Base-by-base conservation (phyloP, 2,329 filamentous ascomycete species). In the Trichoderma atroviride region DNA sequence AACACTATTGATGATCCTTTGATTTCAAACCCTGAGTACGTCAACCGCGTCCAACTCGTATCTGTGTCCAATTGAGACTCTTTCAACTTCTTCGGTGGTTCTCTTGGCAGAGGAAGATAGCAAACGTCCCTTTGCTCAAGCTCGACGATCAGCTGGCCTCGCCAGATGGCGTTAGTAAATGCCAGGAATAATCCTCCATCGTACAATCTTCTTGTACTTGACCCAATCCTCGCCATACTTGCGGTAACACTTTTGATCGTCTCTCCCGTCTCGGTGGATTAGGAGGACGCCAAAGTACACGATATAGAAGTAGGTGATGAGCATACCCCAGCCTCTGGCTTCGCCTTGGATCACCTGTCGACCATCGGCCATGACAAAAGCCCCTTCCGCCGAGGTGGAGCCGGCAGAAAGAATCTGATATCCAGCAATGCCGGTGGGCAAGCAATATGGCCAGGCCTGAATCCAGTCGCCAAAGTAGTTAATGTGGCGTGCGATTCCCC, bases 391-490 rank as follows among this genome's bases (percentile, higher is more conserved):
- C 13, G 80, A 74, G n/a, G 80, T 74, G 9, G 83, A 81, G 22
- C 85, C 86, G 1, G 84, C 83, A 3, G 86, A 83, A 22, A 90
- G 83, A 62, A 97, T 89, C 52, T 90, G 83, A 78, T 95, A 97
- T 14, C 94, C 94, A 0, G 94, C 91, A 70, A 96, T 79, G 0
- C 92, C 92, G 0, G 94, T 97, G 1, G 95, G 94, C 55, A 97
- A 84, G 73, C 89, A 93, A 81, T 96, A 97, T 0, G 93, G 89
- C 93, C 93, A 97, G 10, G 91, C 88, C 88, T 97, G 94, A 73
- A 96, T 85, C 94, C 94, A 97, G 82, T 98, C 95, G 64, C 94
- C 95, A 0, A 97, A 82, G 81, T 98, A 97, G 83, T 97, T 98
- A 85, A 97, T 95, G 81, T 98, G 95, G 53, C 95, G 89, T 0